These are phyloP conservation scores for Jatropha curcas DNA, from an alignment of 345 rosid genomes.

Conservation along the genomic window DNA sequence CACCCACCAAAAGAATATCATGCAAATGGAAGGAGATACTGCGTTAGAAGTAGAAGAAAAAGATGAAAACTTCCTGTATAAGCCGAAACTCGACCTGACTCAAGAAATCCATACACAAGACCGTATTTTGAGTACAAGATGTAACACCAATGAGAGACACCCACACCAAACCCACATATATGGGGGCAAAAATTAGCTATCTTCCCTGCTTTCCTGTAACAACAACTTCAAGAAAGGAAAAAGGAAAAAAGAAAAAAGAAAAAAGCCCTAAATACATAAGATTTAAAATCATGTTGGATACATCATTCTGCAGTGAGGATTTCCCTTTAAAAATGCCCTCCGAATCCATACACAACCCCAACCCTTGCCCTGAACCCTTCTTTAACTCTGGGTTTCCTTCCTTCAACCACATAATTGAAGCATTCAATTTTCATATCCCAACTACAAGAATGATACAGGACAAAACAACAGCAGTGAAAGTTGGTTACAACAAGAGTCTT, in stretches of 20 bases:
- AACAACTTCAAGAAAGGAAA: constrained; percentile 15
- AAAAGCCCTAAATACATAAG: constrained; percentile 37
- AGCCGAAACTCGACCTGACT: constrained; percentile 33
- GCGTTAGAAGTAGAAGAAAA: constrained; percentile 5
- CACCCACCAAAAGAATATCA: too few relatives aligned
- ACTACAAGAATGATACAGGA: constrained; percentile 21
- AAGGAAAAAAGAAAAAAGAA: neutral
- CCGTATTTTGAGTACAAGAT: constrained; percentile 18
- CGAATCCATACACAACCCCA: constrained; percentile 8
- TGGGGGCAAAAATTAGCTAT: constrained; percentile 33
- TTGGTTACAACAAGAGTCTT: constrained; percentile 36
- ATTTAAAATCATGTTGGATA: constrained; percentile 30
- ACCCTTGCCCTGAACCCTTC: constrained; percentile 12
- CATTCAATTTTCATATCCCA: constrained; percentile 4
- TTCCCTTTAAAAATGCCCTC: neutral
- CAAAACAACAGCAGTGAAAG: constrained; percentile 35
- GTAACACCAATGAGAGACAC: constrained; percentile 30
- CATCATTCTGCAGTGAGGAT: constrained; percentile 14
- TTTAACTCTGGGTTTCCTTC: constrained; percentile 21
- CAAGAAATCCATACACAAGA: constrained; percentile 37
- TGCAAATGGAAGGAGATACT: too few relatives aligned
- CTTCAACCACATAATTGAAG: constrained; percentile 33
- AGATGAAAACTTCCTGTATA: constrained; percentile 26
- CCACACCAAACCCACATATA: constrained; percentile 35
- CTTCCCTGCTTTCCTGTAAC: constrained; percentile 31